Evolutionary conservation across 805 yeast species (phyloP).

Genomic region (Saturnispora saitoi): DNA sequence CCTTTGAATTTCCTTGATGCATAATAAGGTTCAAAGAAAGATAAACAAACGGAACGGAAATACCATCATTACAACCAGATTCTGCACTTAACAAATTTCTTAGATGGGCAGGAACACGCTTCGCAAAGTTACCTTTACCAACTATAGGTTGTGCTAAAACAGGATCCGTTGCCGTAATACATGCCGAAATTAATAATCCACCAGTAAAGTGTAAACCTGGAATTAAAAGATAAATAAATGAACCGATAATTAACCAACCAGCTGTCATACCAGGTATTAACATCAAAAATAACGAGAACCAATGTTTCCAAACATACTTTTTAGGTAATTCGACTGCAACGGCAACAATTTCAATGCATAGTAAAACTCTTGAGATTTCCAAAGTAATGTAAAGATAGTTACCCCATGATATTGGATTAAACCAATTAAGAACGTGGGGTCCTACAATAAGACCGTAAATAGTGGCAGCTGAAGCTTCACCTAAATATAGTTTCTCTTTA

Average conservation of each 20-base stretch:
- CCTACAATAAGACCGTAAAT: conserved; percentile 54
- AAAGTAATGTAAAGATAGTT: conserved; percentile 45
- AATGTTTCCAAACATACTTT: conserved; percentile 52
- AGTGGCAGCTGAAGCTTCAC: conserved; percentile 61
- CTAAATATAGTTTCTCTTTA: conserved; percentile 50
- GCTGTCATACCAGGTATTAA: conserved; percentile 61
- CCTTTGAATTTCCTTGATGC: conserved; percentile 39
- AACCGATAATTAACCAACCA: conserved; percentile 60
- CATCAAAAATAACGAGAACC: conserved; percentile 49
- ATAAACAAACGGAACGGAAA: conserved; percentile 62
- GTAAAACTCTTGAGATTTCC: conserved; percentile 53
- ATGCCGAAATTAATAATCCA: conserved; percentile 54
- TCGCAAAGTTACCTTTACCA: conserved; percentile 64
- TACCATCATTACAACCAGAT: conserved; percentile 70
- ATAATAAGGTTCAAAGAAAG: conserved; percentile 47
- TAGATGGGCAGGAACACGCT: conserved; percentile 54
- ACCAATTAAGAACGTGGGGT: conserved; percentile 52
- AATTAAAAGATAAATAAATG: conserved; percentile 52
- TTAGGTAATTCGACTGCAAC: conserved; percentile 69
- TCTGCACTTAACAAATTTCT: conserved; percentile 59
- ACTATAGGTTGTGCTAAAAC: conserved; percentile 67
- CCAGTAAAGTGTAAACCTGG: conserved; percentile 49
- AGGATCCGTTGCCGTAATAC: conserved; percentile 75
- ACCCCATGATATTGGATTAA: conserved; percentile 50
- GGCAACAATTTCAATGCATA: conserved; percentile 64